These are phyloP conservation scores for Suillus bovinus DNA, from an alignment of 768 basidiomycete species.

Conservation along the genomic window DNA sequence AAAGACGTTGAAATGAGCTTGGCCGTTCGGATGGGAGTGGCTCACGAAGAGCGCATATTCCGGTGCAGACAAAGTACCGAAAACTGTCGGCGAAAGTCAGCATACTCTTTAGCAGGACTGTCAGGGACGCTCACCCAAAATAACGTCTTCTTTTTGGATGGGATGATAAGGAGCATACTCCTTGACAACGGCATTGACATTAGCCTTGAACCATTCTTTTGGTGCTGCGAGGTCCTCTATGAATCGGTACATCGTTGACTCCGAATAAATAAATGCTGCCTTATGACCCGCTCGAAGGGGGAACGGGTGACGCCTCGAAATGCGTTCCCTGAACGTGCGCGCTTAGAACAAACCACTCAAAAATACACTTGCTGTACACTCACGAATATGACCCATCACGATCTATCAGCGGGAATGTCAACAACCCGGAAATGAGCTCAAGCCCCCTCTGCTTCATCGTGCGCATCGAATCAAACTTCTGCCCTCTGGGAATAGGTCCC, in stretches of 20 bases:
- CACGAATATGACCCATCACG: slow-evolving; percentile 40
- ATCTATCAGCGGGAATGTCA: slow-evolving; percentile 42
- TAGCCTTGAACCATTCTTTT: slow-evolving; percentile 7
- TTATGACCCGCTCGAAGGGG: slow-evolving; percentile 65
- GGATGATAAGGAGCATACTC: slow-evolving; percentile 31
- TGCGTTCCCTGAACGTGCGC: slow-evolving; percentile 39
- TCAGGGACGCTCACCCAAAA: slow-evolving; percentile 36
- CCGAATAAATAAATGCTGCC: slow-evolving; percentile 61
- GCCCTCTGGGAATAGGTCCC: slow-evolving; percentile 43
- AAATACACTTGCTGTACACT: slow-evolving; percentile 48
- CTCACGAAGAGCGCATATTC: slow-evolving; percentile 79
- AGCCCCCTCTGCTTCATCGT: slow-evolving; percentile 54
- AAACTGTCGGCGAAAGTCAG: slow-evolving; percentile 38
- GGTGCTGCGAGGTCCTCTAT: slow-evolving; percentile 54
- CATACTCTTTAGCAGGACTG: neutral
- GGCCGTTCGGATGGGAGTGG: slow-evolving; percentile 62
- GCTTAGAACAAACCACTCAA: slow-evolving; percentile 46
- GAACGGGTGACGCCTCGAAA: slow-evolving; percentile 52
- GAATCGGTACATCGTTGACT: slow-evolving; percentile 68
- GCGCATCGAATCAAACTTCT: slow-evolving; percentile 48
- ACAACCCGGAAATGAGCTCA: slow-evolving; percentile 52
- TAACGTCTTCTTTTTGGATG: slow-evolving; percentile 60
- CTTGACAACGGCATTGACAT: slow-evolving; percentile 7
- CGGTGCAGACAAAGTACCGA: slow-evolving; percentile 69
- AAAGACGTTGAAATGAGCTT: slow-evolving; percentile 75